A percentile compares a stretch with the other conserved stretches of the same genome.
Evolutionary conservation across 441 rosid species (phyloP).

Genomic region (Pelargonium citronellum): DNA sequence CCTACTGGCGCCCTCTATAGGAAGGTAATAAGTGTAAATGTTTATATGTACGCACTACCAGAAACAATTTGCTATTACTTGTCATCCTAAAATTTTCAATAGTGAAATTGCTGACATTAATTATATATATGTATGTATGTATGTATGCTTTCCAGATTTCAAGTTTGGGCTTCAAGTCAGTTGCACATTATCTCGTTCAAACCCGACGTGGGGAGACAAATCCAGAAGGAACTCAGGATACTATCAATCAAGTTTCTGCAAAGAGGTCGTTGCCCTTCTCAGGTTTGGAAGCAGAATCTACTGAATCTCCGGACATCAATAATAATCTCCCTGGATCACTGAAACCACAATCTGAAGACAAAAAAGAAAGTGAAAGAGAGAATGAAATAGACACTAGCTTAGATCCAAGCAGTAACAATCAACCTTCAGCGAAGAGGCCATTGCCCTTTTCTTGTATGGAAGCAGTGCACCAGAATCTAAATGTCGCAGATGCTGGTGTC

Average conservation of each 20-base stretch:
- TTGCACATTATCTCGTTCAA: slow-evolving; percentile 84
- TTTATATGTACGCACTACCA: background rate
- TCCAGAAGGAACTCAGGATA: slow-evolving; percentile 24
- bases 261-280: slow-evolving; percentile 64
- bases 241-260: slow-evolving; percentile 43
- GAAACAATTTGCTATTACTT: background rate
- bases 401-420: slow-evolving; percentile 15
- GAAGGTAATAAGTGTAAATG: slow-evolving; percentile 39
- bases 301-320: slow-evolving; percentile 19
- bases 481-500: background rate
- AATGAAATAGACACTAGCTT: slow-evolving; percentile 13
- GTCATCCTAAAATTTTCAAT: too few relatives aligned
- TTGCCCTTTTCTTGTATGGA: slow-evolving; percentile 34
- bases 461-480: background rate
- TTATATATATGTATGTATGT: background rate
- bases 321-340: slow-evolving; percentile 12
- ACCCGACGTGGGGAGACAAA: slow-evolving; percentile 31
- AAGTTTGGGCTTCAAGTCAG: slow-evolving; percentile 73
- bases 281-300: slow-evolving; percentile 22
- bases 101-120: too few relatives aligned
- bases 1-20: slow-evolving; percentile 67
- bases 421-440: slow-evolving; percentile 30
- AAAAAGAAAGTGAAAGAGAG: slow-evolving; percentile 20
- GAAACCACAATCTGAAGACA: slow-evolving; percentile 20
- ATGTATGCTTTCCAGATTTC: slow-evolving; percentile 40